Conservation (phyloP, 192 early-diverging fungal genomes). For the Piromyces finnis region DNA sequence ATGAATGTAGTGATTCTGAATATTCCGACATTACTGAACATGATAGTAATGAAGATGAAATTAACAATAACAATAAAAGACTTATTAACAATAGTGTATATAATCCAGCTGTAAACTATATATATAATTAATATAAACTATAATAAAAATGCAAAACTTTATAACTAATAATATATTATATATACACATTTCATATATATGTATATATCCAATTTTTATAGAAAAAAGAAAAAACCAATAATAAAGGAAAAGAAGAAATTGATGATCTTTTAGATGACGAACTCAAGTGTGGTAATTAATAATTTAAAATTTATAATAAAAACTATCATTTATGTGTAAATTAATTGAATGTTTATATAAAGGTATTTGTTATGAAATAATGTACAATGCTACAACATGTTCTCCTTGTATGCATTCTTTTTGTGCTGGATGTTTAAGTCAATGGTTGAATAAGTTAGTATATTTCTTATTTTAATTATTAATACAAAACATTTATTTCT, state of each 20-base stretch:
- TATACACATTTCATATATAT: too few relatives aligned
- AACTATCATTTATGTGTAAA: too few relatives aligned
- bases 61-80: background rate
- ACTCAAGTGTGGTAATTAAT: background rate
- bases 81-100: background rate
- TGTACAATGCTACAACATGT: background rate
- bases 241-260: background rate
- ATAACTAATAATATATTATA: too few relatives aligned
- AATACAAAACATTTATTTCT: background rate
- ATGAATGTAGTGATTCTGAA: background rate
- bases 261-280: background rate
- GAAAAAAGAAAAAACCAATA: background rate
- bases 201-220: too few relatives aligned
- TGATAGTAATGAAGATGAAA: background rate
- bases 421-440: background rate
- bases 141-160: too few relatives aligned
- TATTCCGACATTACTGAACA: background rate
- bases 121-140: too few relatives aligned
- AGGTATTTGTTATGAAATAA: background rate
- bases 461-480: too few relatives aligned
- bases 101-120: background rate
- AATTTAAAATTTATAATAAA: too few relatives aligned
- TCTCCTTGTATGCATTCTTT: background rate
- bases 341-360: too few relatives aligned
- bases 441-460: background rate